Percentiles rank a stretch among this genome's conserved stretches.
phyloP scores from a whole-genome alignment of 2,329 filamentous ascomycete species.

The Venturia asperata region DNA sequence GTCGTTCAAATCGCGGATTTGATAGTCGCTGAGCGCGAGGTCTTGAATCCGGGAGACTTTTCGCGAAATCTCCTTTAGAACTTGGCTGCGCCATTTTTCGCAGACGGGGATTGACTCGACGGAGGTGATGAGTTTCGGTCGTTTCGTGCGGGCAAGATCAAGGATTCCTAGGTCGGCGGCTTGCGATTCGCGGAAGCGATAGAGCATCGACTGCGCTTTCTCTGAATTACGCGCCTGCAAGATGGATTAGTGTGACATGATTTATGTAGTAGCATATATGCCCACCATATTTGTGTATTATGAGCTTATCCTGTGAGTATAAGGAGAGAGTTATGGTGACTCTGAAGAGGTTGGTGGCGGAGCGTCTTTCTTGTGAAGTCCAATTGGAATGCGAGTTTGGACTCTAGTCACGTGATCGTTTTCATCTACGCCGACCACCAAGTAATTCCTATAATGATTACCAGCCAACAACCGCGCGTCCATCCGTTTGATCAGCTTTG shows the following conservation, averaged over 20 bases:
- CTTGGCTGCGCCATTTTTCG: slow-evolving; percentile 97
- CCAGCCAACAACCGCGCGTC: not conserved
- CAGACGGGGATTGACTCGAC: slow-evolving; percentile 76
- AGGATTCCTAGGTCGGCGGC: slow-evolving; percentile 94
- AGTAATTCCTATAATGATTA: no score
- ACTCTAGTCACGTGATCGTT: not conserved
- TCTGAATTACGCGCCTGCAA: slow-evolving; percentile 88
- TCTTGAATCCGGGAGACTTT: slow-evolving; percentile 97
- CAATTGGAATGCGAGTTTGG: not conserved
- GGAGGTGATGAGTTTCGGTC: slow-evolving; percentile 84
- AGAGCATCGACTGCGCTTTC: slow-evolving; percentile 99
- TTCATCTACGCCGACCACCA: not conserved
- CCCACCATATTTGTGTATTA: not conserved
- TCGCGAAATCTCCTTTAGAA: slow-evolving; percentile 92
- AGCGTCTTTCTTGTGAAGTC: not conserved
- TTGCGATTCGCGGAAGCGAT: slow-evolving; percentile 97
- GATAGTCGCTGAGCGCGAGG: slow-evolving; percentile 81
- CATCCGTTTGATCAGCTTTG: not conserved
- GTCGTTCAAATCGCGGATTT: slow-evolving; percentile 96
- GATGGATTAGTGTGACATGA: slow-evolving; percentile 24
- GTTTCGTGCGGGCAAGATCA: slow-evolving; percentile 80
- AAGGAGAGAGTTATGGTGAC: not conserved
- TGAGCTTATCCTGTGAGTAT: not conserved
- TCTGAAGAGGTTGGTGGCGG: not conserved
- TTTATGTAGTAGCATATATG: not conserved